Base-by-base conservation (phyloP, 306 rosid genomes). In the Acacia melanoxylon region DNA sequence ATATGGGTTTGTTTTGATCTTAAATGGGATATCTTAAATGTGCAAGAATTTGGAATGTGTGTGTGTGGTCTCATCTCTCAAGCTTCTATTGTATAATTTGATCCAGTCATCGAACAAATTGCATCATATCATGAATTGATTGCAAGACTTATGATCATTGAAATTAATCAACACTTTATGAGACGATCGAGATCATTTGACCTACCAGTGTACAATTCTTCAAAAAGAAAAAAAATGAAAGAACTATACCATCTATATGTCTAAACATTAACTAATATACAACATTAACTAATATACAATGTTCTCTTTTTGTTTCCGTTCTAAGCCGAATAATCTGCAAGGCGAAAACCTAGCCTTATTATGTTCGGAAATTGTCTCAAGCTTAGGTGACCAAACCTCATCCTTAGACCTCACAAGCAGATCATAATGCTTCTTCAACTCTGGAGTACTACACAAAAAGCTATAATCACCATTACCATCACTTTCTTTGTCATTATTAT, bases 331-430 rank as follows among this genome's bases (percentile, higher is more conserved):
- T 77, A 89, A 87, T 35, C 90, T 89, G 73, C 94, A 89, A 4
- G 98, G 98, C 37, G 75, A 95, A 40, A 84, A 84, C 90, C 94
- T 92, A 86, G 90, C 71, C 84, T 84, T 95, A 75, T 86, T 93
- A 70, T 89, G 81, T 78, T 95, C 98, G 0, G 97, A 89, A 68
- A 95, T 95, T 40, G 96, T 92, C 77, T 93, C 98, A 83, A 95
- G 96, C 83, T 92, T 92, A 9, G 99, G 99, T 19, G 97, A 95
- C 99, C 99, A 95, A 3, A 87, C 66, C 46, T 91, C 96, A 20
- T 88, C 93, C 86, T 90, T 93, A 7, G 93, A 83, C 76, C 79
- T 92, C 25, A 95, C 99, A 49, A 95, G 95, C 76, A 90, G 92
- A 19, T 92, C 92, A 69, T 93, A 95, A 42, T 92, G 99, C 81